Conservation (phyloP, 805 yeast species). For the Ogataea haglerorum region DNA sequence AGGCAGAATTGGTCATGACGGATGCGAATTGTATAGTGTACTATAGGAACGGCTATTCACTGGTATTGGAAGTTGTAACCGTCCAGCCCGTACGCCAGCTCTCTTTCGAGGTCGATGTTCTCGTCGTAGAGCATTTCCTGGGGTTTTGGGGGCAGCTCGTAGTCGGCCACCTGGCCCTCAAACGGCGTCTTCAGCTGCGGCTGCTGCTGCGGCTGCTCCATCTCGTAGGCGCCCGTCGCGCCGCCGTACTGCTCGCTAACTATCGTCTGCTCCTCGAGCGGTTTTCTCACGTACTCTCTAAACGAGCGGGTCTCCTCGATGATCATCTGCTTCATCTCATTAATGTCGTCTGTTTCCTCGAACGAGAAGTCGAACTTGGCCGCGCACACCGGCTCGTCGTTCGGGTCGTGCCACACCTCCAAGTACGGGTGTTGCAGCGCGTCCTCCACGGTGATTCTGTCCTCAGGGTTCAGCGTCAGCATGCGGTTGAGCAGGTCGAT, state of each 20-base stretch:
- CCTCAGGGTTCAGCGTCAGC: constrained; percentile 83
- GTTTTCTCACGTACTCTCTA: constrained; percentile 77
- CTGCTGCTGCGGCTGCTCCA: constrained; percentile 17
- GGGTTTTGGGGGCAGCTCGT: constrained; percentile 61
- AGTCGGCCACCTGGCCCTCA: constrained; percentile 39
- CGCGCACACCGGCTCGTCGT: constrained; percentile 83
- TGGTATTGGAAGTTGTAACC: constrained; percentile 33
- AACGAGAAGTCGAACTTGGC: constrained; percentile 82
- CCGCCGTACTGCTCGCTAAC: constrained; percentile 31
- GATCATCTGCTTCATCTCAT: constrained; percentile 70
- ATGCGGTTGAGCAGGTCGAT: constrained; percentile 73
- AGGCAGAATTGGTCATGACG: constrained; percentile 46
- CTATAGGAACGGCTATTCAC: constrained; percentile 15
- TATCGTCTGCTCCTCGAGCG: constrained; percentile 50
- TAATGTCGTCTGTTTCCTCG: constrained; percentile 79
- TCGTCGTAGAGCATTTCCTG: constrained; percentile 42
- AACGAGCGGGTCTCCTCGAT: constrained; percentile 75
- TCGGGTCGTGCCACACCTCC: constrained; percentile 87
- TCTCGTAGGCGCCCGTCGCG: constrained; percentile 15
- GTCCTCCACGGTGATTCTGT: constrained; percentile 81
- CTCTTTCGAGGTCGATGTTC: constrained; percentile 54
- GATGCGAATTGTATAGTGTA: background rate
- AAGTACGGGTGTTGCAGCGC: constrained; percentile 89
- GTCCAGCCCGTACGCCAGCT: constrained; percentile 66
- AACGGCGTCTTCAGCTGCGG: constrained; percentile 44